Evolutionary conservation across 148 eudicot species (phyloP).

Genomic region (Persicaria tinctoria): DNA sequence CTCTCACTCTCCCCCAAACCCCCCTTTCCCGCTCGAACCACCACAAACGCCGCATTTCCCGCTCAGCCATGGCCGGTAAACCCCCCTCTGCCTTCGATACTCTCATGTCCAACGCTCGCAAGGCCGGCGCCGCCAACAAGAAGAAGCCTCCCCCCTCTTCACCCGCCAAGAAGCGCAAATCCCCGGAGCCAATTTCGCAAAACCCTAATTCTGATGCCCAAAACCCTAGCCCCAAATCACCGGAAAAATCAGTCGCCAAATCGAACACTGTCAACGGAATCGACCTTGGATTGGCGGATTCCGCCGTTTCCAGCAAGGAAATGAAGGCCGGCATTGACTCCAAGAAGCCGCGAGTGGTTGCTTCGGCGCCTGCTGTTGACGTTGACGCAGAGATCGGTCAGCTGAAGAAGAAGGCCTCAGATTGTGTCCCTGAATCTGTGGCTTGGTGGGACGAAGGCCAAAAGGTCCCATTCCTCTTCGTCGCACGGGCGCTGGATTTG

Average conservation of each 20-base stretch:
- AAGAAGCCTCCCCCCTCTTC: slow-evolving; percentile 37
- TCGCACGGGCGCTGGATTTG: slow-evolving; percentile 63
- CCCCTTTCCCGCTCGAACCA: not conserved
- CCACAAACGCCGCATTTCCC: not conserved
- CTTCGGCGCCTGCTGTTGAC: slow-evolving; percentile 14
- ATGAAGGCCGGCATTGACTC: not conserved
- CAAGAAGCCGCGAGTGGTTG: slow-evolving; percentile 13
- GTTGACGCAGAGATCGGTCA: slow-evolving; percentile 45
- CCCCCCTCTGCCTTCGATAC: slow-evolving; percentile 73
- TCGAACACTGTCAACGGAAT: not conserved
- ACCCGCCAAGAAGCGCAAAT: slow-evolving; percentile 42
- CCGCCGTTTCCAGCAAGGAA: not conserved
- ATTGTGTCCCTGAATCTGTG: slow-evolving; percentile 52
- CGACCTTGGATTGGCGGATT: slow-evolving; percentile 10
- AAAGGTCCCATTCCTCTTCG: slow-evolving; percentile 68
- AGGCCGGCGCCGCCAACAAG: slow-evolving; percentile 38
- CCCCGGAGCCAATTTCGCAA: slow-evolving; percentile 19
- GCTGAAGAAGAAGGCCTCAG: slow-evolving; percentile 56
- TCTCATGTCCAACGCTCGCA: slow-evolving; percentile 66
- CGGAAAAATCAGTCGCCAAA: slow-evolving; percentile 7
- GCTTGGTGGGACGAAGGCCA: slow-evolving; percentile 75
- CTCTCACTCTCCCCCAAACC: not conserved
- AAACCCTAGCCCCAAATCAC: slow-evolving; percentile 12
- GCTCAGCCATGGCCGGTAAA: not conserved
- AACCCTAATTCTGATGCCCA: slow-evolving; percentile 12